Evolutionary conservation across 306 rosid species (phyloP).

Genomic region (Acmispon strigosus): DNA sequence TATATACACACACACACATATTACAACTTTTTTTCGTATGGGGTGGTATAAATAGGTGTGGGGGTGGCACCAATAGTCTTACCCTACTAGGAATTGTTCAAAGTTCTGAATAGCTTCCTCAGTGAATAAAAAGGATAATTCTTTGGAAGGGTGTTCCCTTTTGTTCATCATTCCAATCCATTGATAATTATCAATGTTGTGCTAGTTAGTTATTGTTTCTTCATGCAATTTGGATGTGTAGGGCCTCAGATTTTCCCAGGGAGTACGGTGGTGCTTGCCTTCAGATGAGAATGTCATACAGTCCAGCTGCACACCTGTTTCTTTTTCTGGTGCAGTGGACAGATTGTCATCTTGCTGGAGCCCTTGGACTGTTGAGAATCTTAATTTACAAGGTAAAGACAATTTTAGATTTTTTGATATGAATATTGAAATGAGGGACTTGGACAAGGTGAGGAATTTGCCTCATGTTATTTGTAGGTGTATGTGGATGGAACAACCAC

Average conservation of each 20-base stretch:
- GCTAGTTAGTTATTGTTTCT: not conserved
- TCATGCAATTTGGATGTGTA: slow-evolving; percentile 19
- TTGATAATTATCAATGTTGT: not conserved
- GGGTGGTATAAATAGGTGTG: too few species aligned
- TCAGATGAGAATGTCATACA: slow-evolving; percentile 94
- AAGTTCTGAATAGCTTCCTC: not conserved
- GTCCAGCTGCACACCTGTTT: slow-evolving; percentile 87
- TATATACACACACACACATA: too few species aligned
- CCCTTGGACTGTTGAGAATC: slow-evolving; percentile 83
- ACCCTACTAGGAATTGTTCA: too few species aligned
- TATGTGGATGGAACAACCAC: slow-evolving; percentile 98
- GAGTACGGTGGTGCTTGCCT: slow-evolving; percentile 86
- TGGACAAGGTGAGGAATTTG: slow-evolving; percentile 21
- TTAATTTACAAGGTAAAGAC: slow-evolving; percentile 70
- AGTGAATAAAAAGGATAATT: not conserved
- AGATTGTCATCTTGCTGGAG: slow-evolving; percentile 86
- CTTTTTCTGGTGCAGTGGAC: slow-evolving; percentile 91
- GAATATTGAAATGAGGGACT: slow-evolving; percentile 16
- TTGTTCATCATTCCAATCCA: not conserved
- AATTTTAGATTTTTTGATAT: not conserved
- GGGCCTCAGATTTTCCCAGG: slow-evolving; percentile 79
- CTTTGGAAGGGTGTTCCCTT: not conserved
- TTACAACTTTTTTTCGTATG: too few species aligned
- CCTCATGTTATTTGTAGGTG: slow-evolving; percentile 44
- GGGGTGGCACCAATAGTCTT: too few species aligned